Evolutionary conservation across 371 early-diverging fungal species (phyloP).

Genomic region (Syncephalis fuscata): DNA sequence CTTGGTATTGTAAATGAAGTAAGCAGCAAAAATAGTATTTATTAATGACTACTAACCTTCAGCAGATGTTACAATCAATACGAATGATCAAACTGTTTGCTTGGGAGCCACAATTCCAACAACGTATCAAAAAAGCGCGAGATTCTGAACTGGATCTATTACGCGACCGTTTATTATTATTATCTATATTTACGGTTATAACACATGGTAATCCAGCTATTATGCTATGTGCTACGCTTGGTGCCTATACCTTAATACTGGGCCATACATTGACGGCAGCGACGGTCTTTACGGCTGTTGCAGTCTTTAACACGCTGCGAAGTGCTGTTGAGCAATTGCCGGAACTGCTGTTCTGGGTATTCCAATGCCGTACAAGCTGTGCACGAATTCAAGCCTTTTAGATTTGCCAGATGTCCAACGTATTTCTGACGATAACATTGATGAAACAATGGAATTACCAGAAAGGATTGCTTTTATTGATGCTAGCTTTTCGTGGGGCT

Average conservation of each 20-base stretch:
- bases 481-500: conserved; percentile 26
- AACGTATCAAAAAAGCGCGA: conserved; percentile 25
- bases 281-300: conserved; percentile 40
- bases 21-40: background rate
- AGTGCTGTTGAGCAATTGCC: conserved; percentile 35
- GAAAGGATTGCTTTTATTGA: conserved; percentile 21
- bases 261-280: conserved; percentile 34
- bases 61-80: conserved; percentile 33
- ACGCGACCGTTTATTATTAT: conserved; percentile 18
- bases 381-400: conserved; percentile 30
- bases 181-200: conserved; percentile 29
- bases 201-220: conserved; percentile 13
- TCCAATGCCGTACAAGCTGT: conserved; percentile 31
- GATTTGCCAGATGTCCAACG: conserved; percentile 26
- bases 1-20: conserved; percentile 28
- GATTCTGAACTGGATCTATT: conserved; percentile 27
- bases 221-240: conserved; percentile 15
- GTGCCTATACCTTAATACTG: conserved; percentile 29
- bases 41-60: background rate
- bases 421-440: conserved; percentile 4
- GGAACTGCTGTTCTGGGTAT: conserved; percentile 25
- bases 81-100: conserved; percentile 56
- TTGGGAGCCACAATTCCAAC: conserved; percentile 35
- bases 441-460: no score
- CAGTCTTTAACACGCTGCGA: conserved; percentile 31